Conservation (phyloP, 495 filamentous ascomycete genomes). For the Lasiosphaeria hispida region DNA sequence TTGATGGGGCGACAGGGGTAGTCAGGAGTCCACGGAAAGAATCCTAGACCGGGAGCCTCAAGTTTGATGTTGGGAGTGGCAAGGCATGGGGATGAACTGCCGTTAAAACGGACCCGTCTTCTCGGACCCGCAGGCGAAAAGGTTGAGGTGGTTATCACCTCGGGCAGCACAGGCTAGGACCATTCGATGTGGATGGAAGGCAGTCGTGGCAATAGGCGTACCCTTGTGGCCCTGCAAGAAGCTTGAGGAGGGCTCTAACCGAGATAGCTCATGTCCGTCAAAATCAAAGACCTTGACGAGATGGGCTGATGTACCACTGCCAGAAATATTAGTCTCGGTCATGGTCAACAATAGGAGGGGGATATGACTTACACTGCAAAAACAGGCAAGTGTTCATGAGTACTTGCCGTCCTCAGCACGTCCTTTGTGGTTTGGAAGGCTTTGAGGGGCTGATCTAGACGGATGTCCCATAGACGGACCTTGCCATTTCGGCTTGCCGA, state of each 20-base stretch:
- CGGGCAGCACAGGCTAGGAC: slow-evolving; percentile 80
- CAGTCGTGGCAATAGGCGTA: slow-evolving; percentile 78
- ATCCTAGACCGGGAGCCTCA: too few relatives aligned
- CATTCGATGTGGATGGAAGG: slow-evolving; percentile 95
- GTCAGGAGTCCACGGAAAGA: too few relatives aligned
- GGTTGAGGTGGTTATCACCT: slow-evolving; percentile 69
- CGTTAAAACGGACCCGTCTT: slow-evolving; percentile 19
- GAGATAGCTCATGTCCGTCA: slow-evolving; percentile 70
- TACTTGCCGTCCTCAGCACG: slow-evolving; percentile 78
- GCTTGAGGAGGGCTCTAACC: slow-evolving; percentile 81
- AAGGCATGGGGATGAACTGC: neutral
- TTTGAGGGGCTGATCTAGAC: slow-evolving; percentile 71
- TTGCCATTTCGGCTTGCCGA: slow-evolving; percentile 86
- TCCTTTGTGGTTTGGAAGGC: slow-evolving; percentile 74
- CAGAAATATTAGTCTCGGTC: slow-evolving; percentile 18
- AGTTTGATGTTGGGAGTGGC: neutral
- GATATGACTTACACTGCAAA: slow-evolving; percentile 78
- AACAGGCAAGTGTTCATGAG: slow-evolving; percentile 95
- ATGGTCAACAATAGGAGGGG: neutral
- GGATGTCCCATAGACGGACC: slow-evolving; percentile 94
- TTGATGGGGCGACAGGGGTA: too few relatives aligned
- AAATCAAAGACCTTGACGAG: slow-evolving; percentile 90
- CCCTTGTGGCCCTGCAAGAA: slow-evolving; percentile 74
- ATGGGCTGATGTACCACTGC: slow-evolving; percentile 81
- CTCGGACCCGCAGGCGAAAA: slow-evolving; percentile 56